phyloP scores from a whole-genome alignment of 169 alveolate genomes.

The Plasmodium sp. region DNA sequence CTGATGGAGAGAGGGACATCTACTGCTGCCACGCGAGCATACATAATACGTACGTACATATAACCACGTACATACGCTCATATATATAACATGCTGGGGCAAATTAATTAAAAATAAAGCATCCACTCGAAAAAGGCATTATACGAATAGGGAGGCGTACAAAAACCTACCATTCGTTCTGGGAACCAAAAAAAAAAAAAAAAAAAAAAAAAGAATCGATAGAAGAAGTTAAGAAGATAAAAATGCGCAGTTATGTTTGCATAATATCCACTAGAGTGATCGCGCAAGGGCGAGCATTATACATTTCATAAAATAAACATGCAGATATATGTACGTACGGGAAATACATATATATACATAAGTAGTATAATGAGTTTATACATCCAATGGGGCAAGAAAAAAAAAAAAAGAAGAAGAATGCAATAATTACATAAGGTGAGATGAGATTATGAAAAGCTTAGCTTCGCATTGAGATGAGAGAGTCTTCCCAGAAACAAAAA shows the following conservation, averaged over 20 bases:
- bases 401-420: not conserved
- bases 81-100: not conserved
- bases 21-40: not conserved
- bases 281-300: not conserved
- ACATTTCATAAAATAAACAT: not conserved
- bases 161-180: not conserved
- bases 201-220: not conserved
- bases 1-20: not conserved
- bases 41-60: not conserved
- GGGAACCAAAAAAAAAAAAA: not conserved
- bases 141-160: not conserved
- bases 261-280: not conserved
- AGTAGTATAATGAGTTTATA: not conserved
- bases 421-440: not conserved
- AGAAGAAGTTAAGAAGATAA: not conserved
- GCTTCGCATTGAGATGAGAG: not conserved
- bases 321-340: not conserved
- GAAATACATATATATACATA: not conserved
- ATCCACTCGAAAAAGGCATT: not conserved
- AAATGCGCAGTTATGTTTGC: not conserved
- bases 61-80: not conserved
- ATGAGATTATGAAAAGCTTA: not conserved
- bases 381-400: not conserved
- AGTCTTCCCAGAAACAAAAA: not conserved
- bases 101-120: not conserved